Conservation (phyloP, 768 basidiomycete species). For the Amanita rubescens region DNA sequence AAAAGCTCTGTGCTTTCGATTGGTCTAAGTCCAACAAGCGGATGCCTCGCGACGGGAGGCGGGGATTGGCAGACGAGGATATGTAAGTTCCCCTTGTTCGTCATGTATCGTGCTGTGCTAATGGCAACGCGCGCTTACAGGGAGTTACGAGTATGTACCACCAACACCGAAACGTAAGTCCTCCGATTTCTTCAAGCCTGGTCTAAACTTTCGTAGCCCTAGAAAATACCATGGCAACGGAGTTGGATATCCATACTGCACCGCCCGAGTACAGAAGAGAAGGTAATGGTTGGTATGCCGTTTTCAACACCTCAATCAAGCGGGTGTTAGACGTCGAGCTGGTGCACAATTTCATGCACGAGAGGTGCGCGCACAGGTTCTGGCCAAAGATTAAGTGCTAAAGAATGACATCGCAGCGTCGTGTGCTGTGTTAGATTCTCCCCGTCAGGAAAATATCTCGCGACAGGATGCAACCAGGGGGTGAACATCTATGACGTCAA, state of each 20-base stretch:
- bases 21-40: slow-evolving; percentile 39
- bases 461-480: too few species aligned
- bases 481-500: slow-evolving; percentile 86
- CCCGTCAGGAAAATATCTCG: too few species aligned
- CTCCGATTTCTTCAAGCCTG: too few species aligned
- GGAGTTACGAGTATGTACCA: too few species aligned
- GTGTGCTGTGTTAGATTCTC: slow-evolving; percentile 93
- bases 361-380: slow-evolving; percentile 47
- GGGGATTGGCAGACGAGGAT: slow-evolving; percentile 50
- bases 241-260: too few species aligned
- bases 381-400: not conserved
- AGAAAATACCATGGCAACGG: too few species aligned
- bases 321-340: slow-evolving; percentile 69
- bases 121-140: too few species aligned
- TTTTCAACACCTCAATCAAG: slow-evolving; percentile 79
- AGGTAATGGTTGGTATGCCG: slow-evolving; percentile 82
- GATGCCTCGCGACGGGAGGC: slow-evolving; percentile 43
- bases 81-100: slow-evolving; percentile 29
- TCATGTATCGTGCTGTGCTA: not conserved
- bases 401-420: slow-evolving; percentile 23
- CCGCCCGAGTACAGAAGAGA: slow-evolving; percentile 33
- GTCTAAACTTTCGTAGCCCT: too few species aligned
- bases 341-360: slow-evolving; percentile 84
- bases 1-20: slow-evolving; percentile 50
- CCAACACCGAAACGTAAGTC: too few species aligned